Conservation (phyloP, 1,284 basidiomycete genomes). For the Athelia sp. region DNA sequence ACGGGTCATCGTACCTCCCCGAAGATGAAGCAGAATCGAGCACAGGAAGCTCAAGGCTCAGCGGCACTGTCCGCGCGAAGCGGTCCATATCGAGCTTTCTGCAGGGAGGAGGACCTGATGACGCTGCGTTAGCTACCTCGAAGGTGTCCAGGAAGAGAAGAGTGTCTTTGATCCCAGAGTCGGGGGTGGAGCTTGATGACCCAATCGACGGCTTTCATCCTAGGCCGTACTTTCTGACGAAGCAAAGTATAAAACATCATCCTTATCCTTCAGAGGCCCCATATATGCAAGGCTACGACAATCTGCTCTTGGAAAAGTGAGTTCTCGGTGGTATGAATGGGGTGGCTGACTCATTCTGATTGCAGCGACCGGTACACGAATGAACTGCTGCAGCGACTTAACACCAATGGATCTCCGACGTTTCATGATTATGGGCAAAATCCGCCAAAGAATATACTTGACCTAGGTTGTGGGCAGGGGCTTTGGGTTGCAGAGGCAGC, state of each 20-base stretch:
- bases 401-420: slow-evolving; percentile 43
- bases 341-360: slow-evolving; percentile 10
- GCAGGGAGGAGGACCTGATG: no score
- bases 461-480: slow-evolving; percentile 68
- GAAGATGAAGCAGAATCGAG: no score
- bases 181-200: slow-evolving; percentile 8
- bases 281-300: slow-evolving; percentile 63
- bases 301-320: slow-evolving; percentile 53
- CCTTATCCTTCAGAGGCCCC: slow-evolving; percentile 48
- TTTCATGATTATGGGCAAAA: slow-evolving; percentile 52
- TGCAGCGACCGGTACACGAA: slow-evolving; percentile 54
- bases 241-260: slow-evolving; percentile 45
- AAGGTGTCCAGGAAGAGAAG: no score
- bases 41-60: no score
- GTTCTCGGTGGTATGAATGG: slow-evolving; percentile 17
- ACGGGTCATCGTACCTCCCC: no score
- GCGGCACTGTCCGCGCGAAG: no score
- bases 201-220: slow-evolving; percentile 19
- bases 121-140: no score
- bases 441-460: slow-evolving; percentile 53
- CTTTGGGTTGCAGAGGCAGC: slow-evolving; percentile 60
- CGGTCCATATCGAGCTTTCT: no score
- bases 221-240: slow-evolving; percentile 32
- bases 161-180: not conserved
- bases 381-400: slow-evolving; percentile 46